phyloP scores from a whole-genome alignment of 2,329 filamentous ascomycete genomes.

The Aspergillus sp. region DNA sequence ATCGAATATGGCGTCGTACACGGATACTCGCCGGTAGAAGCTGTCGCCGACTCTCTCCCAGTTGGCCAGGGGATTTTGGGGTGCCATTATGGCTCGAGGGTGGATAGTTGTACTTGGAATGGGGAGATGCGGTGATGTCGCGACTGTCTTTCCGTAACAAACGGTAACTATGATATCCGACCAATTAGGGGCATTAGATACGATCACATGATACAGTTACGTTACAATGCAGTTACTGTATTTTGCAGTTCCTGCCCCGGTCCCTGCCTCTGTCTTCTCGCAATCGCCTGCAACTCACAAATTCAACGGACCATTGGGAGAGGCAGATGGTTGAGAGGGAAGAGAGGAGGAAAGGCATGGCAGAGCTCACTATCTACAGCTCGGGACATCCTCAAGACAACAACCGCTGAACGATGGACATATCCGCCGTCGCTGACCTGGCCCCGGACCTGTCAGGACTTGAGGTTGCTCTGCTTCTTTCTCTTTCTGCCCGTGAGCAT shows the following conservation, averaged over 20 bases:
- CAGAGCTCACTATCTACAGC: no score
- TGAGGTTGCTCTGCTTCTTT: constrained; percentile 76
- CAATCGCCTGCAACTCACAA: no score
- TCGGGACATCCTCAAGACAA: neutral
- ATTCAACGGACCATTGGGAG: no score
- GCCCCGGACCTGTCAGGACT: constrained; percentile 75
- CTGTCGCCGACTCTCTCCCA: constrained; percentile 91
- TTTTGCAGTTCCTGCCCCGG: neutral
- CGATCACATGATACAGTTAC: neutral
- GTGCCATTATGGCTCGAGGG: constrained; percentile 36
- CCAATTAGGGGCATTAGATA: no score
- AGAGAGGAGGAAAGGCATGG: no score
- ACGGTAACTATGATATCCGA: no score
- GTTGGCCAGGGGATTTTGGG: constrained; percentile 64
- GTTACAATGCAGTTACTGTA: no score
- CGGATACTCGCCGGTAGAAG: constrained; percentile 90
- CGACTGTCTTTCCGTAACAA: constrained; percentile 1
- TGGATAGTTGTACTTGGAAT: no score
- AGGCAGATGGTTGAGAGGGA: no score
- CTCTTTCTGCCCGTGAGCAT: constrained; percentile 72
- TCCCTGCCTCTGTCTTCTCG: no score
- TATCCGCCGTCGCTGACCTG: constrained; percentile 54
- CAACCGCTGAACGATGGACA: constrained; percentile 43
- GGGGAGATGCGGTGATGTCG: constrained; percentile 6
- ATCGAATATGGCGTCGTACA: constrained; percentile 90